Evolutionary conservation across 768 basidiomycete species (phyloP).

Genomic region (Amyloporia xantha): DNA sequence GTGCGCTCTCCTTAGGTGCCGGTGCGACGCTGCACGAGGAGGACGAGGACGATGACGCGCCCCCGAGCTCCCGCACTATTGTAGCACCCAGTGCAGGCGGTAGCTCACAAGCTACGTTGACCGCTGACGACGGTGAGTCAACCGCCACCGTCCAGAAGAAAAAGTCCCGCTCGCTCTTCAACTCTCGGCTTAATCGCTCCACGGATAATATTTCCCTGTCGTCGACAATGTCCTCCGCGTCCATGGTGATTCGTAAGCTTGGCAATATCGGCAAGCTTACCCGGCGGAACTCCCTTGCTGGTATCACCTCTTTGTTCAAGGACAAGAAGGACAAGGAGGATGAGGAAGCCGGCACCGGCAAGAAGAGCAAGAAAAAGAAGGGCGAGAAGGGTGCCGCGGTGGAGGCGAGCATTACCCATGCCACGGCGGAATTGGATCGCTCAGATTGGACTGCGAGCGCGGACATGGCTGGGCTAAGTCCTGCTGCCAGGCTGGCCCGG

Average conservation of each 20-base stretch:
- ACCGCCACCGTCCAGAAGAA: constrained; percentile 47
- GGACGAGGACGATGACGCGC: constrained; percentile 37
- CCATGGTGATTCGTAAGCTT: constrained; percentile 94
- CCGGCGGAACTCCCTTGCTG: constrained; percentile 79
- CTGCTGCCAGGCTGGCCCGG: constrained; percentile 83
- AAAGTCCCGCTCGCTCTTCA: constrained; percentile 76
- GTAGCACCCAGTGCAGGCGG: constrained; percentile 16
- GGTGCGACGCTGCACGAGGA: constrained; percentile 51
- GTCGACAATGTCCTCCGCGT: constrained; percentile 90
- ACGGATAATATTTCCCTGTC: constrained; percentile 95
- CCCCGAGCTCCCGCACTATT: constrained; percentile 6
- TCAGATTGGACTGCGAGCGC: constrained; percentile 52
- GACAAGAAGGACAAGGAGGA: constrained; percentile 60
- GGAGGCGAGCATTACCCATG: constrained; percentile 71
- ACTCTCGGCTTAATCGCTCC: constrained; percentile 77
- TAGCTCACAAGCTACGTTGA: constrained; percentile 23
- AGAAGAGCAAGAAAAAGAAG: constrained; percentile 46
- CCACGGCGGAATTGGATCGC: constrained; percentile 79
- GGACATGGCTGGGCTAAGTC: constrained; percentile 70
- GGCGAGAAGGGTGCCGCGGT: constrained; percentile 58
- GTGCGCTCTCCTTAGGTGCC: constrained; percentile 65
- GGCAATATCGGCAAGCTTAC: constrained; percentile 87
- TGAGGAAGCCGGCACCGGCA: constrained; percentile 22
- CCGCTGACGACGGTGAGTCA: constrained; percentile 21
- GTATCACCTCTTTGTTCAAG: constrained; percentile 92